Evolutionary conservation across 352 stramenopile species (phyloP).

Genomic region (Aphanomyces invadans): DNA sequence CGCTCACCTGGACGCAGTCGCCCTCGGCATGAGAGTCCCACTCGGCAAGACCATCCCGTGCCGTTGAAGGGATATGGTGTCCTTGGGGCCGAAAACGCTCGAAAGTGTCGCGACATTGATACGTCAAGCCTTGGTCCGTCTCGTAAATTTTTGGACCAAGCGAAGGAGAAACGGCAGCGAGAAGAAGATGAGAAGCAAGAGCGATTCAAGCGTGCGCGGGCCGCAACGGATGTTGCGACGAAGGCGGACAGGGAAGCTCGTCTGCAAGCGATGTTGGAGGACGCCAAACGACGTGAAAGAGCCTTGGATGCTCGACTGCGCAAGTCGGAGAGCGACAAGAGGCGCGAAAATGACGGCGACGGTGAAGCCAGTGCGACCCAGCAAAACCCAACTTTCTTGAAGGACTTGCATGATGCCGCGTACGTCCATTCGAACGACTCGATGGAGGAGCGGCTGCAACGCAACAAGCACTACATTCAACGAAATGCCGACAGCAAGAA

Average conservation of each 20-base stretch:
- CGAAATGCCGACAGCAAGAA: constrained; percentile 64
- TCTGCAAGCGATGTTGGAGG: constrained; percentile 64
- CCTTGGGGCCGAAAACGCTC: constrained; percentile 42
- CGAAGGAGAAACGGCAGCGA: constrained; percentile 51
- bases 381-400: constrained; percentile 37
- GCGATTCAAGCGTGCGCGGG: constrained; percentile 31
- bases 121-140: constrained; percentile 69
- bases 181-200: constrained; percentile 58
- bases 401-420: constrained; percentile 29
- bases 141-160: constrained; percentile 61
- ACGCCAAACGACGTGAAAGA: constrained; percentile 59
- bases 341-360: constrained; percentile 28
- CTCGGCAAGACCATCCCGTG: not conserved
- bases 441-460: constrained; percentile 64
- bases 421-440: constrained; percentile 54
- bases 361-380: constrained; percentile 43
- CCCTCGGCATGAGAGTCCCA: too few species aligned
- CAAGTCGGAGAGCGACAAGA: constrained; percentile 51
- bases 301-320: constrained; percentile 46
- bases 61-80: constrained; percentile 34
- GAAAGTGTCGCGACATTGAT: constrained; percentile 66
- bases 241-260: constrained; percentile 57
- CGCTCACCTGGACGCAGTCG: too few species aligned
- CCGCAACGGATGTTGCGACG: constrained; percentile 20
- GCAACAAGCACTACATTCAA: constrained; percentile 84